Evolutionary conservation across 2,329 filamentous ascomycete species (phyloP), one percentile per base, ranked within the genome.

Genomic region (Xylaria arbuscula): DNA sequence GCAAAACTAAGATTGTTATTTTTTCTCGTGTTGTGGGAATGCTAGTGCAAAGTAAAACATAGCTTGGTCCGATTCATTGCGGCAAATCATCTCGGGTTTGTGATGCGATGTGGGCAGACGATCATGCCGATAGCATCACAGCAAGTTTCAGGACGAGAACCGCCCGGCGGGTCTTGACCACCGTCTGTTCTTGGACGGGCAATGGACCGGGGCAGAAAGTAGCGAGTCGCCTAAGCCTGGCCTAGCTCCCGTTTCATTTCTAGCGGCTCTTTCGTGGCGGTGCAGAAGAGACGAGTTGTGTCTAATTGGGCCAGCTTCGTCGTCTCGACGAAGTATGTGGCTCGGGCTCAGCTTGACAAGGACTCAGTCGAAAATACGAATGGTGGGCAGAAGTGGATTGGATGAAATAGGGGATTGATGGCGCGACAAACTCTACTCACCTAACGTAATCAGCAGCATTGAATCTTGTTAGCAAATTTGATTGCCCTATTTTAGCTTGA

Each of bases 281-380:
- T 69, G 67, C 67, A 66, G n/a, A 42, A 15, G 24, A 15, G 42
- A 17, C 13, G 34, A 36, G 28, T 19, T 17, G 9, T 24, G n/a
- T 53, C 47, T 68, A 57, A 68, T 68, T 68, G 62, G 66, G 4
- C 40, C 19, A 47, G 38, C 32, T 55, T 38, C 42, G 17, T 57
- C 8, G 42, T 51, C 40, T 58, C 54, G n/a, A 36, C 62, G 53
- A 40, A 47, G 59, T n/a, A 32, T 66, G 63, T 69, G 67, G 67
- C 67, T 69, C 59, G 48, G 28, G 67, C 38, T 66, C 67, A 69
- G 67, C 67, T 66, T 2, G 58, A 66, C 67, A 66, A 50, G 67
- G 65, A n/a, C n/a, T 38, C 6, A 28, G 13, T n/a, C n/a, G 2
- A n/a, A 57, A 50, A 57, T 51, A 40, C 53, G 53, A 53, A 36